Base-by-base conservation (phyloP, 2,329 filamentous ascomycete species). In the Colletotrichum trifolii region DNA sequence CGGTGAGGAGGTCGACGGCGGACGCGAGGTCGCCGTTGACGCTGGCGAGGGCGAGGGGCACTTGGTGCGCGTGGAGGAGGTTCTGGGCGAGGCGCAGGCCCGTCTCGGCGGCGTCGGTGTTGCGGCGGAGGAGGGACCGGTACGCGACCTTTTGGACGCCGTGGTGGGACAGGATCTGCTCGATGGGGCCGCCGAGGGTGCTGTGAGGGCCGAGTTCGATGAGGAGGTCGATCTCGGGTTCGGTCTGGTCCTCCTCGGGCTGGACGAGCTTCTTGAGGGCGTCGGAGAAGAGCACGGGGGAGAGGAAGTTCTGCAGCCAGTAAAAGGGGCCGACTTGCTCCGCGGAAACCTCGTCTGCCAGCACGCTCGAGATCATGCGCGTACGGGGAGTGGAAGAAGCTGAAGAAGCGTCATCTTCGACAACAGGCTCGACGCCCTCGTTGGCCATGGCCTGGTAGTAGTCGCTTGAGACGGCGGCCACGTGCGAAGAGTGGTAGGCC, bases 31-130 rank as follows among this genome's bases (percentile, higher is more conserved):
- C 25, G 25, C 47, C 46, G 25, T 66, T 66, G 15, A 63, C 59
- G 5, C 34, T 47, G 10, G 34, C 7, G 10, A 66, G 9, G 1
- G 58, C 25, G 1, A 59, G 3, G 9, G 43, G 35, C n/a, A 54
- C 8, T 10, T 57, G 57, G 2, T 42, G 47, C 36, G 25, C n/a
- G 8, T 46, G 60, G 0, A 67, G 10, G 9, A 55, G 75, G 0
- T 75, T 79, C 1, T 81, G 25, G 1, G 81, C 81, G 1, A 82
- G 72, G 35, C 83, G 79, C 17, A 82, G 70, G 2, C 79, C 77
- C 0, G 78, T 77, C 13, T 80, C 77, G 4, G 36, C 3, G 0
- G 61, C 54, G 8, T 57, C 42, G 6, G 11, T 9, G 1, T 35
- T 47, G 3, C 65, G 52, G 0, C 39, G 48, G 13, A 56, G 52